A percentile compares a stretch with the other conserved stretches of the same genome.
Conservation (phyloP, 148 eudicot genomes). For the Gaultheria prostrata region DNA sequence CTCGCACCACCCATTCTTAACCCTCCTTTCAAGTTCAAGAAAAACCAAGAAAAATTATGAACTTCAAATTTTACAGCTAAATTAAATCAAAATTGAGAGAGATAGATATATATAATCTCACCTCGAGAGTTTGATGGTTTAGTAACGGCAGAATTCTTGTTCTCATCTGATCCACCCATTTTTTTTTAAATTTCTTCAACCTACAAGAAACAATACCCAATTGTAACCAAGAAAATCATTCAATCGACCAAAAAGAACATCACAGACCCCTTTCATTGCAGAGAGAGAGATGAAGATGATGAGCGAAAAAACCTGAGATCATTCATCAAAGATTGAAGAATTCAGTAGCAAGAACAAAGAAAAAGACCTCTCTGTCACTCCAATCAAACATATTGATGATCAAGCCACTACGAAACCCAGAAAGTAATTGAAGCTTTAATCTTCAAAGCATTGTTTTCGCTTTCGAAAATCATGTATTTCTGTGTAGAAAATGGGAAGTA, state of each 20-base stretch:
- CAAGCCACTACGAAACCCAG: not conserved
- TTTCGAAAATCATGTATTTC: not conserved
- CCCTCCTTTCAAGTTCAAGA: not conserved
- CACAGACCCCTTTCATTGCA: not conserved
- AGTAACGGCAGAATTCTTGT: not conserved
- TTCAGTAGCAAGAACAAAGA: not conserved
- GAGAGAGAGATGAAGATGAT: not conserved
- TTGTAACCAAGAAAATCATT: not conserved
- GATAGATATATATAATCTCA: not conserved
- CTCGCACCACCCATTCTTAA: not conserved
- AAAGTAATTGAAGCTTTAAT: not conserved
- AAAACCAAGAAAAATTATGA: not conserved
- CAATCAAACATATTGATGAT: not conserved
- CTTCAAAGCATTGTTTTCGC: not conserved
- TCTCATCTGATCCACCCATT: not conserved
- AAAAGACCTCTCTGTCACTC: not conserved
- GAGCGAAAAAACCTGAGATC: too few species aligned
- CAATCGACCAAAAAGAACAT: not conserved
- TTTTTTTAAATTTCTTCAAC: not conserved
- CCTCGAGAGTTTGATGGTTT: not conserved
- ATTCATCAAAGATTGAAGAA: not conserved
- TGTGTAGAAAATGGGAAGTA: not conserved
- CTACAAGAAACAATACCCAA: constrained; percentile 1
- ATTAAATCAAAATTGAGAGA: not conserved
- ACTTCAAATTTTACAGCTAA: not conserved